Percentiles rank a stretch among this genome's conserved stretches.
phyloP scores from a whole-genome alignment of 768 basidiomycete species.

The Ramaria rubella region DNA sequence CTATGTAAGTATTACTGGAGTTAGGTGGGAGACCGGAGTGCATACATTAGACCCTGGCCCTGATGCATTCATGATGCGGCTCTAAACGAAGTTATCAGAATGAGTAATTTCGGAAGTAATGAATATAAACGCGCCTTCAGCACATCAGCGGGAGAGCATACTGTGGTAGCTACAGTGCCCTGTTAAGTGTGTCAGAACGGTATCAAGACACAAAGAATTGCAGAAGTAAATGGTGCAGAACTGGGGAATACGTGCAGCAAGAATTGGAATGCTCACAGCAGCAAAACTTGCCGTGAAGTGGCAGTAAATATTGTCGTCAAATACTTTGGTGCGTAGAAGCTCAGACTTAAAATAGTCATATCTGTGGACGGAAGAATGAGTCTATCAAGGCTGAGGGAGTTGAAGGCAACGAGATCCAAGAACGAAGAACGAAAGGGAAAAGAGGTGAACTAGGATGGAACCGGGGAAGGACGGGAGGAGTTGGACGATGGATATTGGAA shows the following conservation, averaged over 20 bases:
- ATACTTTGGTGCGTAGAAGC: constrained; percentile 61
- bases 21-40: constrained; percentile 13
- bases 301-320: constrained; percentile 74
- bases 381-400: background rate
- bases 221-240: no score
- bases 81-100: constrained; percentile 30
- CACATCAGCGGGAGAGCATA: constrained; percentile 86
- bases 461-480: background rate
- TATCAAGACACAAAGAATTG: background rate
- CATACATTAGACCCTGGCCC: constrained; percentile 71
- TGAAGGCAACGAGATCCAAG: background rate
- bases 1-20: background rate
- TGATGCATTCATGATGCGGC: constrained; percentile 84
- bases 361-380: constrained; percentile 27
- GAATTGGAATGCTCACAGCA: constrained; percentile 45
- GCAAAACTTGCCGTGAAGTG: constrained; percentile 86
- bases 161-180: constrained; percentile 85
- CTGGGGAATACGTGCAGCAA: no score
- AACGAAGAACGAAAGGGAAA: background rate
- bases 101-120: background rate
- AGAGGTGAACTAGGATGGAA: background rate
- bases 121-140: constrained; percentile 47
- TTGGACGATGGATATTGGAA: background rate
- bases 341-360: constrained; percentile 92
- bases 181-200: constrained; percentile 18